Evolutionary conservation across 495 filamentous ascomycete genomes (phyloP), one percentile per base, ranked within the genome.

Genomic region (Aspergillus leporis): DNA sequence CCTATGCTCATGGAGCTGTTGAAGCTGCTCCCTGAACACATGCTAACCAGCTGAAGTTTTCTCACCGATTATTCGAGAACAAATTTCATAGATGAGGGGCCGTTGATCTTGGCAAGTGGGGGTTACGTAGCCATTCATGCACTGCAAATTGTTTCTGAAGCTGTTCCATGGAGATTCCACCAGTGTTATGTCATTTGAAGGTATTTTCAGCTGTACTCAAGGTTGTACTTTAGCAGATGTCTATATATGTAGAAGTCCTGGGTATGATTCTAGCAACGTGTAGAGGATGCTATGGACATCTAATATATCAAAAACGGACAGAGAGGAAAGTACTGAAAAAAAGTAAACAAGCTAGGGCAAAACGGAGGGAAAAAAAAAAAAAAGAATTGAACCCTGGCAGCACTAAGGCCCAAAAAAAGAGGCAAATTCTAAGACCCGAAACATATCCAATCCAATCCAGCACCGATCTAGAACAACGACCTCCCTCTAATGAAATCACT

Each of bases 21-120:
- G 19, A 47, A 23, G 7, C 3, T 23, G 7, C 7, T 19, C 19
- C 43, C 43, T 47, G 43, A 19, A 23, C 21, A 47, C 43, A 47
- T 47, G 38, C 38, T 41, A 5, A 41, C n/a, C 38, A 22, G 19
- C 23, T 3, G 19, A 22, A 10, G 16, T 14, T 21, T 47, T 12
- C 8, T 47, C 43, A 47, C 19, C 43, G 43, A 47, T 47, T 4
- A 22, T 47, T 47, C 43, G 43, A 47, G 43, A 47, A 14, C 43
- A 3, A 8, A 3, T 5, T 47, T 19, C 7, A 47, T 23, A 47
- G 19, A 47, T 18, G 43, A 47, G 43, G 43, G 43, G 43, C 18
- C 43, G 13, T 22, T 0, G 5, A 21, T 23, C 43, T 47, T 47
- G 43, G 43, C 43, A 47, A 47, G 43, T 47, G 43, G 43, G 7